phyloP scores from a whole-genome alignment of 768 basidiomycete genomes.

The Heimioporus sp. region DNA sequence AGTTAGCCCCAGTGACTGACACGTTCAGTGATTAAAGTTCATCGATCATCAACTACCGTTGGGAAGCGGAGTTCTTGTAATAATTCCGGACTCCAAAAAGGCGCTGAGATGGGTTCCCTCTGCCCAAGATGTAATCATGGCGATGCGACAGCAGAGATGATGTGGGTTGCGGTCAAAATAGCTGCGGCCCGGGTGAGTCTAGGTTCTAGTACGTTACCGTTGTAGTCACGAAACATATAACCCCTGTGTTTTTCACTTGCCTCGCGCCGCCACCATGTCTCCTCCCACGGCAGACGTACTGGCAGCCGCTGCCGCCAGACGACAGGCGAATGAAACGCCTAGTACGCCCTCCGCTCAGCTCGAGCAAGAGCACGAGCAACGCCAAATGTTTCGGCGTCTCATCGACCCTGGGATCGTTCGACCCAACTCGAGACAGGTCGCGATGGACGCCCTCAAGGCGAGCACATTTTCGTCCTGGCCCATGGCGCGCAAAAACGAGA shows the following conservation, averaged over 20 bases:
- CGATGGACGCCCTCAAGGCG: conserved; percentile 64
- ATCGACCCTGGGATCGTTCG: conserved; percentile 78
- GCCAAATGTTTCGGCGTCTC: conserved; percentile 70
- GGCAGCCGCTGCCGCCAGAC: conserved; percentile 30
- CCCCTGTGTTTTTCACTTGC: conserved; percentile 14
- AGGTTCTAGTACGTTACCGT: too few species aligned
- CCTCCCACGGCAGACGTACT: conserved; percentile 20
- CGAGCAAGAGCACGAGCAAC: conserved; percentile 57
- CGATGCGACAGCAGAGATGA: too few species aligned
- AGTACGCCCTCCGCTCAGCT: conserved; percentile 9
- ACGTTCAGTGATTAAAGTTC: too few species aligned
- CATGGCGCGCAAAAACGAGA: background rate
- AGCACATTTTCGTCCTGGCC: background rate
- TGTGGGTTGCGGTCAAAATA: too few species aligned
- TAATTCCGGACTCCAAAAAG: too few species aligned
- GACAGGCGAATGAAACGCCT: conserved; percentile 6
- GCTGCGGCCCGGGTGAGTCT: too few species aligned
- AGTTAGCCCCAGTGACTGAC: too few species aligned
- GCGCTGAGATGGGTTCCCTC: too few species aligned
- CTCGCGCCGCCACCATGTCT: conserved; percentile 11
- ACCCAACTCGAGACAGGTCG: conserved; percentile 61
- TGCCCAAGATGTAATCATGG: too few species aligned
- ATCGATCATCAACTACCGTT: too few species aligned
- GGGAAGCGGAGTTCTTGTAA: too few species aligned
- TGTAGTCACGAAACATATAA: background rate